These are phyloP conservation scores for Reutealis trisperma DNA, from an alignment of 345 rosid species.

Conservation along the genomic window DNA sequence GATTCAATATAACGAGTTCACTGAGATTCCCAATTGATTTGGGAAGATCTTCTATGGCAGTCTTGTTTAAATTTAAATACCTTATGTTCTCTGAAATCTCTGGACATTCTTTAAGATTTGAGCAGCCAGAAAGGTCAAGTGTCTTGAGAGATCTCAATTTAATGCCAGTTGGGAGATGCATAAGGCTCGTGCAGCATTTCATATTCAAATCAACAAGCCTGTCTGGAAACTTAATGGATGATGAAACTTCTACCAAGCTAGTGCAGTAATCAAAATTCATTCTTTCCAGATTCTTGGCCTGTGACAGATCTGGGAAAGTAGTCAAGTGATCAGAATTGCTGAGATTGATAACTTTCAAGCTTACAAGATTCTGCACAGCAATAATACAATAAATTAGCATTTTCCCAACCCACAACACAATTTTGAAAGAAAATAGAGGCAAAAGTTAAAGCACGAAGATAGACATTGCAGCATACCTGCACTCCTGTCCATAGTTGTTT, in stretches of 20 bases:
- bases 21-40: not conserved
- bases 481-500: not conserved
- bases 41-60: conserved; percentile 6
- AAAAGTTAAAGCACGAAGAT: too few species aligned
- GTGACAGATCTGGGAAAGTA: not conserved
- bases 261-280: not conserved
- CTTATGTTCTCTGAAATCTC: not conserved
- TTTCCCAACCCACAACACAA: not conserved
- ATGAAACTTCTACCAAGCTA: too few species aligned
- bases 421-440: not conserved
- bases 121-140: conserved; percentile 6
- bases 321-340: not conserved
- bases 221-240: too few species aligned
- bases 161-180: not conserved
- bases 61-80: not conserved
- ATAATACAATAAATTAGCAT: too few species aligned
- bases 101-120: conserved; percentile 2
- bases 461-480: not conserved
- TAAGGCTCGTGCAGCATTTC: conserved; percentile 2
- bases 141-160: conserved; percentile 3
- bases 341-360: not conserved
- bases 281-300: conserved; percentile 8
- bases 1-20: not conserved
- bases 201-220: too few species aligned
- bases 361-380: conserved; percentile 2